Evolutionary conservation across 2,329 filamentous ascomycete species (phyloP).

Genomic region (Penicillium sp.): DNA sequence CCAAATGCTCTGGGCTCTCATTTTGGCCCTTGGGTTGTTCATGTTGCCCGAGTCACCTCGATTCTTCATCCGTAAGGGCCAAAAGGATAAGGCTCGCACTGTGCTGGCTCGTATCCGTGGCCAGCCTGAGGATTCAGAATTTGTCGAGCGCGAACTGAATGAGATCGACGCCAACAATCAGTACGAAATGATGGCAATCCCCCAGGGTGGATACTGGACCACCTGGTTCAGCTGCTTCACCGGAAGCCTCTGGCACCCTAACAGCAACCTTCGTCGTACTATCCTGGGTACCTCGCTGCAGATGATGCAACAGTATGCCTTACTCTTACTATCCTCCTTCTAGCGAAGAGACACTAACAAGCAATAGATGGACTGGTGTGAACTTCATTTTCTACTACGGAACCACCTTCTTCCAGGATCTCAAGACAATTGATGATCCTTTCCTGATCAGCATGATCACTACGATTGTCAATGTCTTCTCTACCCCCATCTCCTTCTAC

Average conservation of each 20-base stretch:
- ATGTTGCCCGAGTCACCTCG: constrained; percentile 77
- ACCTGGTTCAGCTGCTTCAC: constrained; percentile 61
- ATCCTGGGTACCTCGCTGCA: constrained; percentile 64
- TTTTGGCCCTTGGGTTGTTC: constrained; percentile 63
- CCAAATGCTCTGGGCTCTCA: constrained; percentile 71
- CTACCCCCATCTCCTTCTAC: constrained; percentile 80
- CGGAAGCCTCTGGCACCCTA: constrained; percentile 46
- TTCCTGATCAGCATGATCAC: constrained; percentile 81
- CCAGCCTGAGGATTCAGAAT: constrained; percentile 62
- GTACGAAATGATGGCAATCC: constrained; percentile 65
- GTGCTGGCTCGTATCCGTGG: constrained; percentile 63
- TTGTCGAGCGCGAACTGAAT: constrained; percentile 67
- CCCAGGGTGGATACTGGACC: constrained; percentile 55
- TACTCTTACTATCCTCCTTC: background rate
- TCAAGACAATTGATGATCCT: constrained; percentile 64
- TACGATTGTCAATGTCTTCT: constrained; percentile 77
- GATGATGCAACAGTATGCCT: constrained; percentile 62
- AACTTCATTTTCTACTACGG: constrained; percentile 91
- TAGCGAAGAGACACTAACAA: background rate
- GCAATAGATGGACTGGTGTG: constrained; percentile 59
- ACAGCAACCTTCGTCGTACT: constrained; percentile 55
- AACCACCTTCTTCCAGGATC: constrained; percentile 71
- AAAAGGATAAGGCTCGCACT: constrained; percentile 55
- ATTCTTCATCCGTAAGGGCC: constrained; percentile 72
- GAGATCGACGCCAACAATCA: constrained; percentile 86